A percentile compares a stretch with the other conserved stretches of the same genome.
Conservation (phyloP, 495 filamentous ascomycete species). For the Pyrenula aspistea region DNA sequence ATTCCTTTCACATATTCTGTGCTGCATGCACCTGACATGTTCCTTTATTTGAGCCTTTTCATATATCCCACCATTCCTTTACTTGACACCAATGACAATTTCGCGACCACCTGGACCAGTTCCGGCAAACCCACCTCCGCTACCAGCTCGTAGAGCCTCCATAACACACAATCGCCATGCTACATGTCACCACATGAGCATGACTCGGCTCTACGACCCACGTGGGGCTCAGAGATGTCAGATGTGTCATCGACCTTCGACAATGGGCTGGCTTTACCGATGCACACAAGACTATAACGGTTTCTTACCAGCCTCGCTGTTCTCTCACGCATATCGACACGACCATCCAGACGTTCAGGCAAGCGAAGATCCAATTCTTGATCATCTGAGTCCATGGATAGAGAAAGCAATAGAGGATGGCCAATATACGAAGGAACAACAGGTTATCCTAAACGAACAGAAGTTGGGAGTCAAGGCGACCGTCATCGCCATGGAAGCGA, state of each 20-base stretch:
- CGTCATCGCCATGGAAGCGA: background rate
- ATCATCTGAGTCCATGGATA: slow-evolving; percentile 23
- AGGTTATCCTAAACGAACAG: slow-evolving; percentile 12
- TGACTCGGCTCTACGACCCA: background rate
- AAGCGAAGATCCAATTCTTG: slow-evolving; percentile 14
- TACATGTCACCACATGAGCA: background rate
- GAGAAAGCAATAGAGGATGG: slow-evolving; percentile 37
- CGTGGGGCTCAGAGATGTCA: slow-evolving; percentile 28
- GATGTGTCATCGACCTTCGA: slow-evolving; percentile 30
- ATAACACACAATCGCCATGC: background rate
- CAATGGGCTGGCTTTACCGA: slow-evolving; percentile 52
- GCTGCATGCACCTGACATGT: too few species aligned
- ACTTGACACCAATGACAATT: too few species aligned
- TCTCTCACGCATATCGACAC: slow-evolving; percentile 2
- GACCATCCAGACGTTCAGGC: slow-evolving; percentile 1
- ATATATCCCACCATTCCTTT: too few species aligned
- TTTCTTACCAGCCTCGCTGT: slow-evolving; percentile 8
- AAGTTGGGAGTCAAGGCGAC: background rate
- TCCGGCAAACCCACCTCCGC: background rate
- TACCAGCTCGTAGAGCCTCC: background rate
- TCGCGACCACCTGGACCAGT: background rate
- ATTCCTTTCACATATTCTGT: too few species aligned
- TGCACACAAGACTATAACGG: slow-evolving; percentile 48
- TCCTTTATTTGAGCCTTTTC: too few species aligned
- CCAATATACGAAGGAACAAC: slow-evolving; percentile 31